Evolutionary conservation across 352 stramenopile species (phyloP).

Genomic region (Phytophthora ohioensis): DNA sequence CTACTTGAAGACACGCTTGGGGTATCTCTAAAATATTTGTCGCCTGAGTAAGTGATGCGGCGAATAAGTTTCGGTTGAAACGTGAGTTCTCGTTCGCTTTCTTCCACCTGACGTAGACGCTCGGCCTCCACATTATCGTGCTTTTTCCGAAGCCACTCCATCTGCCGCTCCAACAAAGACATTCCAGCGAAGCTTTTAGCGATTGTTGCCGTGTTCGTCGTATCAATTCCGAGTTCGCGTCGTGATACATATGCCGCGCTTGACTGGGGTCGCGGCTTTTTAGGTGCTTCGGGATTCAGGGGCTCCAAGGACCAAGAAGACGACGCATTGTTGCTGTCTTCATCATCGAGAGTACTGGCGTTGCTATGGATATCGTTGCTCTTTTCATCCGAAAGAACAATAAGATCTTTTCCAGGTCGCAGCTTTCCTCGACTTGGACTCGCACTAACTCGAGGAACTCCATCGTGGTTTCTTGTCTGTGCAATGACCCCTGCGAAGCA

Average conservation of each 20-base stretch:
- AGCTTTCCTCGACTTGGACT: conserved; percentile 82
- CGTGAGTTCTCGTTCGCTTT: conserved; percentile 82
- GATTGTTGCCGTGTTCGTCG: conserved; percentile 5
- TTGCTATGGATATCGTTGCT: conserved; percentile 27
- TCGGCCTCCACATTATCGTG: conserved; percentile 79
- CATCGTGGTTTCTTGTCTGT: conserved; percentile 19
- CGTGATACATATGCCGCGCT: conserved; percentile 31
- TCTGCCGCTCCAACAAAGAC: conserved; percentile 84
- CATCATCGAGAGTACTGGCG: conserved; percentile 29
- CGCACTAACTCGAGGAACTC: conserved; percentile 17
- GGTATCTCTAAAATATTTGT: conserved; percentile 49
- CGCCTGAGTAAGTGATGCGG: conserved; percentile 59
- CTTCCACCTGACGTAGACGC: conserved; percentile 66
- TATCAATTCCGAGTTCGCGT: conserved; percentile 20
- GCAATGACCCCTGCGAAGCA: conserved; percentile 40
- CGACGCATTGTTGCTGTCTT: conserved; percentile 35
- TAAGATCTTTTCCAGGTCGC: conserved; percentile 79
- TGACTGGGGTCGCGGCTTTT: conserved; percentile 32
- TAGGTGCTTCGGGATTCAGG: conserved; percentile 32
- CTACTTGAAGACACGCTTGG: conserved; percentile 5
- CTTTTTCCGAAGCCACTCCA: conserved; percentile 83
- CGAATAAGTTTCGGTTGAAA: conserved; percentile 87
- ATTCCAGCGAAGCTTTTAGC: conserved; percentile 66
- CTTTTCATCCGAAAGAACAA: conserved; percentile 66
- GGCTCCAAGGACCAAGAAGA: conserved; percentile 37